Percentiles rank a stretch among this genome's conserved stretches.
Evolutionary conservation across 306 rosid species (phyloP).

Genomic region (Fagus crenata): DNA sequence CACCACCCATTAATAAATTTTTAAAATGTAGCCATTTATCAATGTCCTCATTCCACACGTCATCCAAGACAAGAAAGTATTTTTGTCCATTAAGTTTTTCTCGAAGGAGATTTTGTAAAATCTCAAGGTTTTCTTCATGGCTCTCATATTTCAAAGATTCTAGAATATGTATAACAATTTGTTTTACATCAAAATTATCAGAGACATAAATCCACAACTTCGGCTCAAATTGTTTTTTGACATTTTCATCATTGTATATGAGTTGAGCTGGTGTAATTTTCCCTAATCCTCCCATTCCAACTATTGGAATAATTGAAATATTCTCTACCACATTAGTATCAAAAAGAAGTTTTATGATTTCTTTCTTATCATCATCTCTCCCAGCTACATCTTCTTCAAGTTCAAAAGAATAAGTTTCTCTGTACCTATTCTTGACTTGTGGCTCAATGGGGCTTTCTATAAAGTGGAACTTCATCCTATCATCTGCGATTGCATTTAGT

Average conservation of each 20-base stretch:
- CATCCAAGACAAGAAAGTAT: background rate
- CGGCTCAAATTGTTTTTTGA: background rate
- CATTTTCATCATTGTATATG: too few relatives aligned
- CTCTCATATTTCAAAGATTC: background rate
- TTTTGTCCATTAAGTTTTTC: background rate
- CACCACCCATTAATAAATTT: background rate
- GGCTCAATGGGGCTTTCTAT: too few relatives aligned
- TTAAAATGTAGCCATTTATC: background rate
- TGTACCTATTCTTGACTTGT: too few relatives aligned
- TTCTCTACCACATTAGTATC: background rate
- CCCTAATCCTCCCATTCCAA: conserved; percentile 18
- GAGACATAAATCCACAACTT: conserved; percentile 17
- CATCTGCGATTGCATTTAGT: too few relatives aligned
- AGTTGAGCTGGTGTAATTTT: conserved; percentile 27
- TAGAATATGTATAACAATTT: background rate
- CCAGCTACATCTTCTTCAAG: background rate
- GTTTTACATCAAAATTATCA: background rate
- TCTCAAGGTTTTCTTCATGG: background rate
- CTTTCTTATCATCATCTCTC: background rate
- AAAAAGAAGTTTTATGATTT: background rate
- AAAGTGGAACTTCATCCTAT: too few relatives aligned
- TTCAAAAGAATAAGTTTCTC: too few relatives aligned
- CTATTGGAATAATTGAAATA: background rate
- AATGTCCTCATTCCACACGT: background rate
- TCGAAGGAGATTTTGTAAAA: background rate